A percentile compares a stretch with the other conserved stretches of the same genome.
These are phyloP conservation scores for Mycena maculata DNA, from an alignment of 768 basidiomycete species.

Conservation along the genomic window DNA sequence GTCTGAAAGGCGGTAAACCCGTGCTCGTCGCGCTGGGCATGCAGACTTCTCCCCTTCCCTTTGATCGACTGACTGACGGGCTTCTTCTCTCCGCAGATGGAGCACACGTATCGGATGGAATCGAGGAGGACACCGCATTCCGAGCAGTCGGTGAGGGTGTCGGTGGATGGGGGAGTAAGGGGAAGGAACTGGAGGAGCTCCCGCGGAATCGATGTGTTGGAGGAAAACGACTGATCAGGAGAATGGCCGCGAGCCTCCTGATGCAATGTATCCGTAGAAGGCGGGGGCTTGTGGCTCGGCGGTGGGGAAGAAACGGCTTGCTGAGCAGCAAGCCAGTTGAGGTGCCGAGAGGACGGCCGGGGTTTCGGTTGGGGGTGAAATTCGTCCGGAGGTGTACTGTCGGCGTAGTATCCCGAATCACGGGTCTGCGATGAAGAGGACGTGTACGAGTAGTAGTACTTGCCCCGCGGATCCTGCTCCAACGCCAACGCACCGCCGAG, in stretches of 20 bases:
- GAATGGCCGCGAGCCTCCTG: constrained; percentile 42
- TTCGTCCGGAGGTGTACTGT: constrained; percentile 41
- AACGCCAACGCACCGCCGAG: constrained; percentile 74
- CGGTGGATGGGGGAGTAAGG: constrained; percentile 62
- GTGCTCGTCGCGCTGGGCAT: constrained; percentile 35
- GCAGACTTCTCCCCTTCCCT: constrained; percentile 61
- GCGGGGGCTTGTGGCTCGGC: constrained; percentile 36
- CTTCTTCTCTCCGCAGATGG: constrained; percentile 85
- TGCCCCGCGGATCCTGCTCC: constrained; percentile 73
- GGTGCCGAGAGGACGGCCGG: constrained; percentile 75
- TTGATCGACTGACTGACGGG: constrained; percentile 55
- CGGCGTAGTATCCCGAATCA: constrained; percentile 67
- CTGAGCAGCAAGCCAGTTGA: constrained; percentile 73
- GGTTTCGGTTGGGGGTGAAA: constrained; percentile 48
- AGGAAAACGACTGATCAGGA: constrained; percentile 34
- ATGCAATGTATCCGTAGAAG: constrained; percentile 43
- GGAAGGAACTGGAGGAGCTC: constrained; percentile 67
- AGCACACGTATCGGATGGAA: constrained; percentile 90
- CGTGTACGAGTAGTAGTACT: constrained; percentile 82
- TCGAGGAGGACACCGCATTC: constrained; percentile 81
- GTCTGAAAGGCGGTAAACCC: constrained; percentile 49
- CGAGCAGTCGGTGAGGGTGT: constrained; percentile 83
- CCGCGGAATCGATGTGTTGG: constrained; percentile 53
- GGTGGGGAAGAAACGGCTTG: constrained; percentile 44
- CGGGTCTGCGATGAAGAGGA: constrained; percentile 43